Conservation (phyloP, 352 stramenopile genomes). For the Phytopythium delawarense region DNA sequence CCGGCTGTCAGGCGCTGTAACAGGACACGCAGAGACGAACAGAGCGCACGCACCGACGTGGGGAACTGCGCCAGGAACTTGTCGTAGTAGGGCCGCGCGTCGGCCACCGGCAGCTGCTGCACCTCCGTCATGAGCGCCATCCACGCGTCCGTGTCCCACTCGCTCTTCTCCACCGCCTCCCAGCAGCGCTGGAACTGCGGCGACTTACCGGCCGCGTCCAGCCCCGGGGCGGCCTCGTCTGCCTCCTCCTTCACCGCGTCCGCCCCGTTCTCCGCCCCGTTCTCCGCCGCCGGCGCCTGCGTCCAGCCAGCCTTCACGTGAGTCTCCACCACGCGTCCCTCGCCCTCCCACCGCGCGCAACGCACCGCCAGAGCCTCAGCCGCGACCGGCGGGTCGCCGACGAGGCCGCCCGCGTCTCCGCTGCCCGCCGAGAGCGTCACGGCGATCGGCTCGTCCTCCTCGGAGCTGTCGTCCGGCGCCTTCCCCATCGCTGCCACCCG, state of each 20-base stretch:
- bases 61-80: conserved; percentile 65
- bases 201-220: conserved; percentile 22
- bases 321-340: too few species aligned
- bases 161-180: conserved; percentile 44
- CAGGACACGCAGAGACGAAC: too few species aligned
- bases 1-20: background rate
- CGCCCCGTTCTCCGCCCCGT: background rate
- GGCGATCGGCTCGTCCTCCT: conserved; percentile 81
- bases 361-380: background rate
- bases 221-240: background rate
- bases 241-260: background rate
- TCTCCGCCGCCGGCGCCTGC: background rate
- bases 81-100: conserved; percentile 77
- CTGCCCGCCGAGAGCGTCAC: conserved; percentile 8
- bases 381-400: background rate
- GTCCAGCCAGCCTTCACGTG: background rate
- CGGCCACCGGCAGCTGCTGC: conserved; percentile 54
- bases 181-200: conserved; percentile 64
- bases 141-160: conserved; percentile 78
- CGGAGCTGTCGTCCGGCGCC: conserved; percentile 68
- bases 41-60: conserved; percentile 36
- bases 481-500: conserved; percentile 1
- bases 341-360: background rate
- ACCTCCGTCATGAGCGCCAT: conserved; percentile 75
- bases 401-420: background rate